phyloP scores from a whole-genome alignment of 208 protist species.

The Trypanosoma boissoni region DNA sequence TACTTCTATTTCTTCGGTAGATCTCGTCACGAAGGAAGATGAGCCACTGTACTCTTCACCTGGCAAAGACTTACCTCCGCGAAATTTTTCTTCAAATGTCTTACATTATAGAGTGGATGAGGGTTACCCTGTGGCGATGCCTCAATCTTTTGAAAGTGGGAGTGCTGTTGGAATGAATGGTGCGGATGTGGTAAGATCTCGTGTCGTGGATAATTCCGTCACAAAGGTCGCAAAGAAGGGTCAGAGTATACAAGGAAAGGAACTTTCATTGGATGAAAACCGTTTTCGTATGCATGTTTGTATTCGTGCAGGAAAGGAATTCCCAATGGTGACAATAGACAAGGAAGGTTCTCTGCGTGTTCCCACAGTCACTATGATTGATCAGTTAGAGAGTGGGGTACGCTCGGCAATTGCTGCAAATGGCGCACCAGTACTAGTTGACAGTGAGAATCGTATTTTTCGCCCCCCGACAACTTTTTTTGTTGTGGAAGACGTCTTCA shows the following conservation, averaged over 20 bases:
- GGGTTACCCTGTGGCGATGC: too few relatives aligned
- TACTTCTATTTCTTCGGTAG: too few relatives aligned
- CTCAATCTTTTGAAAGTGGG: too few relatives aligned
- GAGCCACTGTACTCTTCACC: too few relatives aligned
- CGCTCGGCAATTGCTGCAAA: conserved; percentile 24
- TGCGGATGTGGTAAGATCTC: too few relatives aligned
- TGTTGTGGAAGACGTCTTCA: conserved; percentile 75
- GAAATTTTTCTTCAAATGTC: too few relatives aligned
- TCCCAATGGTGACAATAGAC: conserved; percentile 50
- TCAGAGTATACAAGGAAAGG: not conserved
- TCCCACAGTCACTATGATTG: conserved; percentile 8
- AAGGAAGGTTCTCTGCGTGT: conserved; percentile 1
- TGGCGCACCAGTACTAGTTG: conserved; percentile 18
- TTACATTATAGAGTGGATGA: too few relatives aligned
- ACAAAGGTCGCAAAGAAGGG: not conserved
- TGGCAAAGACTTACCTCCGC: too few relatives aligned
- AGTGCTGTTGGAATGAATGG: too few relatives aligned
- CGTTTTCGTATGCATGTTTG: conserved; percentile 47
- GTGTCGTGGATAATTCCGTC: too few relatives aligned
- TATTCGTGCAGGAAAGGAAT: conserved; percentile 48
- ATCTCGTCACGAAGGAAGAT: too few relatives aligned
- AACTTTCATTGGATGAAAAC: not conserved
- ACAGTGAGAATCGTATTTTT: conserved; percentile 39
- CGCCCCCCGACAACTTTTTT: conserved; percentile 58
- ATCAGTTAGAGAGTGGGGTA: conserved; percentile 24